Percentiles rank a stretch among this genome's conserved stretches.
Evolutionary conservation across 768 basidiomycete genomes (phyloP).

Genomic region (Mycena crocata): DNA sequence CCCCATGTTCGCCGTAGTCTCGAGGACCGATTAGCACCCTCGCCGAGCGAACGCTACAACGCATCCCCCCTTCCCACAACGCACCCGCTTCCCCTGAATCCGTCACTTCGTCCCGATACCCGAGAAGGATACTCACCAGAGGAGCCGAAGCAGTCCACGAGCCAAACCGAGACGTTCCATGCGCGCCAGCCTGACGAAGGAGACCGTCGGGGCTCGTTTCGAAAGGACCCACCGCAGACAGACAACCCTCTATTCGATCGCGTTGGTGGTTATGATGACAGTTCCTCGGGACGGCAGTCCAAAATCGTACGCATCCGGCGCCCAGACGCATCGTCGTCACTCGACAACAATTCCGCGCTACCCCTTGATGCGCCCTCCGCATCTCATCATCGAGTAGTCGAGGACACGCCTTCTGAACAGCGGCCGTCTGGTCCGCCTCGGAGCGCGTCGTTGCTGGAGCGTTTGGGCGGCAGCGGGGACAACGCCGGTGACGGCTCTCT

Average conservation of each 20-base stretch:
- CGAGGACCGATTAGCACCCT: constrained; percentile 21
- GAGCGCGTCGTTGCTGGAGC: constrained; percentile 21
- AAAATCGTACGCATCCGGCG: constrained; percentile 18
- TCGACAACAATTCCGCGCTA: constrained; percentile 18
- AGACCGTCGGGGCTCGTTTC: constrained; percentile 22
- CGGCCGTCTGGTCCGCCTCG: constrained; percentile 16
- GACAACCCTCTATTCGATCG: constrained; percentile 22
- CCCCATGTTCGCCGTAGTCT: constrained; percentile 10
- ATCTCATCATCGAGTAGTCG: constrained; percentile 4
- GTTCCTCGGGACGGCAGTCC: neutral
- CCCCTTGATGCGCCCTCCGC: constrained; percentile 18
- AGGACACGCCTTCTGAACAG: neutral
- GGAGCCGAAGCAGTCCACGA: constrained; percentile 11
- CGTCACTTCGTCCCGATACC: constrained; percentile 22
- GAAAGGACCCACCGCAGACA: neutral
- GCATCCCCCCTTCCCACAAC: constrained; percentile 15
- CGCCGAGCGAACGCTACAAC: constrained; percentile 4
- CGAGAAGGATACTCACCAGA: constrained; percentile 8
- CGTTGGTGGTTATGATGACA: constrained; percentile 22
- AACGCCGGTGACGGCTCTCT: constrained; percentile 3
- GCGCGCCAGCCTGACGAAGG: constrained; percentile 8
- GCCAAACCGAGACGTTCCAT: constrained; percentile 19
- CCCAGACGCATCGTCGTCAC: constrained; percentile 3
- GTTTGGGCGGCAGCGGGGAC: constrained; percentile 1
- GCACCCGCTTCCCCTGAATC: constrained; percentile 24